phyloP scores from a whole-genome alignment of 1,284 basidiomycete genomes.

The Schizopora paradoxa region DNA sequence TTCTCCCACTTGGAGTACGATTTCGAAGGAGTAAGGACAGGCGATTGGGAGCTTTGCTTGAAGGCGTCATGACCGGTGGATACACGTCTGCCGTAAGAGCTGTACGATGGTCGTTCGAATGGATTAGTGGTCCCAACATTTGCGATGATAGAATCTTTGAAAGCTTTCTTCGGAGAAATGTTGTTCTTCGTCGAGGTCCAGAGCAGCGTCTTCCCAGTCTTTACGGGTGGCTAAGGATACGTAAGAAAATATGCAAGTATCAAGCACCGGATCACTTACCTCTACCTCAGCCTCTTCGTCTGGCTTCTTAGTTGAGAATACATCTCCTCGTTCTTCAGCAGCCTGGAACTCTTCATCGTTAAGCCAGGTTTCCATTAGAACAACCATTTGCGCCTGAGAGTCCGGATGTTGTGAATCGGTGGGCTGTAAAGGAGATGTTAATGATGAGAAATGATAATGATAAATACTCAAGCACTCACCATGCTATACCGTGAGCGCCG shows the following conservation, averaged over 20 bases:
- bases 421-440: conserved; percentile 41
- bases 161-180: conserved; percentile 28
- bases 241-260: conserved; percentile 9
- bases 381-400: conserved; percentile 54
- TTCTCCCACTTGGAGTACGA: conserved; percentile 77
- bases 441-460: conserved; percentile 8
- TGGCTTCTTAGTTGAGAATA: conserved; percentile 46
- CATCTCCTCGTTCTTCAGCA: conserved; percentile 52
- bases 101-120: conserved; percentile 28
- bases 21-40: conserved; percentile 43
- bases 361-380: conserved; percentile 71
- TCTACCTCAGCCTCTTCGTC: conserved; percentile 31
- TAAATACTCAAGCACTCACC: conserved; percentile 42
- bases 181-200: conserved; percentile 40
- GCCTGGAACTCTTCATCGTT: conserved; percentile 65
- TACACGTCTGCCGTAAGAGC: conserved; percentile 33
- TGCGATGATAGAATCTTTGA: conserved; percentile 42
- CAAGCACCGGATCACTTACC: conserved; percentile 19
- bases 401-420: conserved; percentile 73
- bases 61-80: conserved; percentile 30
- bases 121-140: conserved; percentile 37
- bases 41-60: conserved; percentile 38
- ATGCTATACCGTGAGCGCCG: conserved; percentile 62
- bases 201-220: conserved; percentile 41
- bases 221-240: conserved; percentile 27